Conservation (phyloP, 805 yeast species). For the Kodamaea nitidulidarum region DNA sequence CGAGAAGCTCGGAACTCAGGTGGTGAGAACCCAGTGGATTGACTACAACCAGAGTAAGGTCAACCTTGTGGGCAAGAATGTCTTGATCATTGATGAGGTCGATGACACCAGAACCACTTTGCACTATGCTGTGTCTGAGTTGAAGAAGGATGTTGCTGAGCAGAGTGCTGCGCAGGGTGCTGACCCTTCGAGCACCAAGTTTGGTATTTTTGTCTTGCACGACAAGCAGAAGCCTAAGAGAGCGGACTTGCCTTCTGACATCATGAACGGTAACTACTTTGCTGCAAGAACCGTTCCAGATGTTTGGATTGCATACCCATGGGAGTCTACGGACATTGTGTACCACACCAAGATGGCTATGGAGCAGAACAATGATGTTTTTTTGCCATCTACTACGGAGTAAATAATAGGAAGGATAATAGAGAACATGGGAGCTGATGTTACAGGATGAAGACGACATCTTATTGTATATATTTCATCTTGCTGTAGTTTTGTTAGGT, state of each 20-base stretch:
- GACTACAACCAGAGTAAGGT: conserved; percentile 64
- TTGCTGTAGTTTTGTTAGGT: too few species aligned
- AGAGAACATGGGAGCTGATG: too few species aligned
- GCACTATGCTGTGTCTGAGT: conserved; percentile 72
- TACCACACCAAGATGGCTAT: conserved; percentile 67
- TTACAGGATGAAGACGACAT: too few species aligned
- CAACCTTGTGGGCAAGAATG: conserved; percentile 62
- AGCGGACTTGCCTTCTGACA: conserved; percentile 64
- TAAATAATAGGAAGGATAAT: background rate
- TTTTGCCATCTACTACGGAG: conserved; percentile 21
- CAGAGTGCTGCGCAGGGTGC: conserved; percentile 54
- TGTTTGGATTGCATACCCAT: conserved; percentile 82
- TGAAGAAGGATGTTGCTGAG: conserved; percentile 63
- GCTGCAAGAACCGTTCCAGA: conserved; percentile 77
- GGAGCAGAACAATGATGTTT: conserved; percentile 68
- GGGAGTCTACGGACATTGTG: conserved; percentile 78
- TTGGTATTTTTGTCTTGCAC: conserved; percentile 74
- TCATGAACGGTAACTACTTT: conserved; percentile 59
- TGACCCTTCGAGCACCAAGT: conserved; percentile 49
- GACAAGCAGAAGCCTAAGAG: conserved; percentile 70
- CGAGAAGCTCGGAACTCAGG: conserved; percentile 57
- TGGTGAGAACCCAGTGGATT: conserved; percentile 79
- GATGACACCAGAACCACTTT: conserved; percentile 84
- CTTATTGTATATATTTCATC: too few species aligned
- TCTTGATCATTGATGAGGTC: conserved; percentile 76